Percentiles rank a stretch among this genome's conserved stretches.
Evolutionary conservation across 164 flowering plant species (phyloP).

Genomic region (Houttuynia cordata): DNA sequence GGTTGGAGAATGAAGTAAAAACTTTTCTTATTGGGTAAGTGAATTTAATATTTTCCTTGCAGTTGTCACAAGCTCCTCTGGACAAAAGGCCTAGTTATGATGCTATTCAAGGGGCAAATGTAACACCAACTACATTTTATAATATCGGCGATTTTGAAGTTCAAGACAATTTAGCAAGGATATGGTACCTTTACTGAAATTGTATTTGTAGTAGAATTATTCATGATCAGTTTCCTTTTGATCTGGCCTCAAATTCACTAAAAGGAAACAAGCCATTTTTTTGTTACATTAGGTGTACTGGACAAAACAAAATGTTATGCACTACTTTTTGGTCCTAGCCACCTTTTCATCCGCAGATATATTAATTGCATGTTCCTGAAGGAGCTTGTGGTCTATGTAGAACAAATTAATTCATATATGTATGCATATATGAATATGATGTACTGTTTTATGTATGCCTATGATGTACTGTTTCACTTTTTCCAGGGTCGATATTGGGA

Average conservation of each 20-base stretch:
- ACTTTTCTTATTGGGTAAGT: too few relatives aligned
- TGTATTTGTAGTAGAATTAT: neutral
- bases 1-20: neutral
- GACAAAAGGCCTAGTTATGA: conserved; percentile 84
- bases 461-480: neutral
- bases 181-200: conserved; percentile 41
- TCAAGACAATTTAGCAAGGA: conserved; percentile 84
- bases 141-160: conserved; percentile 89
- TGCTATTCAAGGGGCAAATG: conserved; percentile 84
- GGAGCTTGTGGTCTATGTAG: neutral
- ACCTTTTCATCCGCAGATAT: neutral
- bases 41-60: conserved; percentile 7
- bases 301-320: too few relatives aligned
- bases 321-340: too few relatives aligned
- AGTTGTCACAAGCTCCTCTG: conserved; percentile 79
- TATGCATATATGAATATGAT: too few relatives aligned
- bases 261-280: too few relatives aligned
- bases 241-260: too few relatives aligned
- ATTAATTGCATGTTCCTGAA: neutral
- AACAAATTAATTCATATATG: neutral
- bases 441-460: too few relatives aligned
- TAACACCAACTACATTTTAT: conserved; percentile 75
- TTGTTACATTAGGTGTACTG: too few relatives aligned
- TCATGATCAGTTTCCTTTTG: too few relatives aligned
- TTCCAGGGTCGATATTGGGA: conserved; percentile 83